Evolutionary conservation across 306 rosid genomes (phyloP).

Genomic region (Datisca glomerata): DNA sequence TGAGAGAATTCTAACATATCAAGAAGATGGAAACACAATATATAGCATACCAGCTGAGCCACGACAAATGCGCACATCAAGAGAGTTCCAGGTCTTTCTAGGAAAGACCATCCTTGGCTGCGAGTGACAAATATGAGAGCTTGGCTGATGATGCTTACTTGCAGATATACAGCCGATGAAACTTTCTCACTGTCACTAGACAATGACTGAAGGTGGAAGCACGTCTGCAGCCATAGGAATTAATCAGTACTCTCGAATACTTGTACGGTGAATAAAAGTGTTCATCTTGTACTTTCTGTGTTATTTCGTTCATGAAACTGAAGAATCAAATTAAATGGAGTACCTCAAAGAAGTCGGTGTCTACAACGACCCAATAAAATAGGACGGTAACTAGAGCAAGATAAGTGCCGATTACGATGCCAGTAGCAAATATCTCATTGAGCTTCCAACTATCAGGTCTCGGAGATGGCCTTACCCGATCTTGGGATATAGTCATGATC

Average conservation of each 20-base stretch:
- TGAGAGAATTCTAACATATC: background rate
- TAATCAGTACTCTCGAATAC: background rate
- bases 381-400: slow-evolving; percentile 72
- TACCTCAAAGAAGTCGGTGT: slow-evolving; percentile 75
- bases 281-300: too few relatives aligned
- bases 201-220: slow-evolving; percentile 40
- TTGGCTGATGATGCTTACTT: slow-evolving; percentile 84
- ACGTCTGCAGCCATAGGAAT: slow-evolving; percentile 32
- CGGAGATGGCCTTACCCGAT: slow-evolving; percentile 78
- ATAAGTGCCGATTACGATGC: slow-evolving; percentile 75
- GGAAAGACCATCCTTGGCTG: slow-evolving; percentile 64
- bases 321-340: background rate
- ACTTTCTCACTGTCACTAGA: slow-evolving; percentile 45
- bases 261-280: too few relatives aligned
- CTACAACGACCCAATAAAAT: slow-evolving; percentile 51
- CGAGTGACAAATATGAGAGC: slow-evolving; percentile 85
- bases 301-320: background rate
- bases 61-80: slow-evolving; percentile 71
- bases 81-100: slow-evolving; percentile 67
- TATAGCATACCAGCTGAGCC: slow-evolving; percentile 69
- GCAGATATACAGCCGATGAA: slow-evolving; percentile 69
- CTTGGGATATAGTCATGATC: slow-evolving; percentile 84
- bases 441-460: slow-evolving; percentile 91
- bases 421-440: slow-evolving; percentile 80
- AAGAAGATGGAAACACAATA: background rate